Evolutionary conservation across 1,284 basidiomycete species (phyloP).

Genomic region (Ceraceosorus guamensis): DNA sequence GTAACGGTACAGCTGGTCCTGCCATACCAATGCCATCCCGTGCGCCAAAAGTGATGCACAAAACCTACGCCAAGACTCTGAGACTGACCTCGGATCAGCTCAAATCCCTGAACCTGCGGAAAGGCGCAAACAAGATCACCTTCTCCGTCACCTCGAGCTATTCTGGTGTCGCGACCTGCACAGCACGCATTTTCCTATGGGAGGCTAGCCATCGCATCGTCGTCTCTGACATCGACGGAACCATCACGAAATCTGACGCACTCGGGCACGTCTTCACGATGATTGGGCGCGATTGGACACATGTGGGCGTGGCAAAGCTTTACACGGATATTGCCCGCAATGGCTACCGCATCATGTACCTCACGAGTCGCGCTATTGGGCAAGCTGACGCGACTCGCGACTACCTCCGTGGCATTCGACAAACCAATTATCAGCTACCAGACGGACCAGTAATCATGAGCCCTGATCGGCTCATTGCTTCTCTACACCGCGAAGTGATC

Average conservation of each 20-base stretch:
- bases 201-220: constrained; percentile 81
- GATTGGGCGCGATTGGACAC: constrained; percentile 99
- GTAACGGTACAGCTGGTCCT: background rate
- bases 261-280: constrained; percentile 95
- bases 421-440: constrained; percentile 89
- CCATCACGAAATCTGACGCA: constrained; percentile 90
- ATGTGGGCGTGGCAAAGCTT: constrained; percentile 91
- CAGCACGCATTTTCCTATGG: constrained; percentile 93
- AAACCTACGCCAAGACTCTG: constrained; percentile 82
- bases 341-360: constrained; percentile 97
- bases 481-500: constrained; percentile 66
- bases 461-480: constrained; percentile 89
- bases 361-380: constrained; percentile 94
- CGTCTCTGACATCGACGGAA: constrained; percentile 97
- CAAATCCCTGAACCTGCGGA: constrained; percentile 64
- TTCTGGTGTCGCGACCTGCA: constrained; percentile 70
- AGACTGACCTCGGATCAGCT: constrained; percentile 76
- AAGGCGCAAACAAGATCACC: constrained; percentile 84
- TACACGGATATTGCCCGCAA: constrained; percentile 93
- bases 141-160: constrained; percentile 81
- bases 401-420: constrained; percentile 88
- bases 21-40: background rate
- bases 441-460: constrained; percentile 99
- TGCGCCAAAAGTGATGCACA: constrained; percentile 39
- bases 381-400: constrained; percentile 95